phyloP scores from a whole-genome alignment of 2,329 filamentous ascomycete genomes.

The Fusarium incarnatum region DNA sequence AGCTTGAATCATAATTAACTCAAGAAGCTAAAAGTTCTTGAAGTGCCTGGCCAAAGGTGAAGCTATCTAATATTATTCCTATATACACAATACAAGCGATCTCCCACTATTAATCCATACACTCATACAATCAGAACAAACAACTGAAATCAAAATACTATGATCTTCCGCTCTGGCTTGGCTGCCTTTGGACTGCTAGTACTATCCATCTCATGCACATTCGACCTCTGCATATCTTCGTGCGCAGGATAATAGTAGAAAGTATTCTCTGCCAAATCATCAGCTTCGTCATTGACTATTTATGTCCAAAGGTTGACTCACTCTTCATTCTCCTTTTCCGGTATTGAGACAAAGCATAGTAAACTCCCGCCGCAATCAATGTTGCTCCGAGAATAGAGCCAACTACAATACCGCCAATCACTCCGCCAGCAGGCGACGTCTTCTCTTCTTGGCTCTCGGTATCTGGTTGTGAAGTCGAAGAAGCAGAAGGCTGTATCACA shows the following conservation, averaged over 20 bases:
- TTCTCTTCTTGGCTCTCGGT: background rate
- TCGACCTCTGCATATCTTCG: background rate
- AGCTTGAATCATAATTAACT: too few relatives aligned
- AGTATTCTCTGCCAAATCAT: background rate
- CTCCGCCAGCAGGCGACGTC: conserved; percentile 1
- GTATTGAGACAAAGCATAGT: background rate
- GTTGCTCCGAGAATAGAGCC: conserved; percentile 1
- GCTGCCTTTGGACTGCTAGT: background rate
- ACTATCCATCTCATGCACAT: conserved; percentile 12
- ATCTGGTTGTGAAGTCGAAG: background rate
- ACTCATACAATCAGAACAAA: background rate
- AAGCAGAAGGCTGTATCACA: conserved; percentile 23
- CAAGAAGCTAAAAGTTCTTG: too few relatives aligned
- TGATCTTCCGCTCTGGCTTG: background rate
- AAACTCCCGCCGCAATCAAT: conserved; percentile 6
- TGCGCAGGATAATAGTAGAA: conserved; percentile 13
- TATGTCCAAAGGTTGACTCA: background rate
- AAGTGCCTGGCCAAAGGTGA: background rate
- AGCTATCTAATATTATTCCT: background rate
- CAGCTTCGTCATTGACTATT: background rate
- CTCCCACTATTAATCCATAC: background rate
- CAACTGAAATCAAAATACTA: background rate
- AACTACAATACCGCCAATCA: conserved; percentile 20
- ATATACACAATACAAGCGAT: background rate
- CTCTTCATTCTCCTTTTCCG: conserved; percentile 3